Evolutionary conservation across 345 rosid genomes (phyloP).

Genomic region (Nasturtium officinale): DNA sequence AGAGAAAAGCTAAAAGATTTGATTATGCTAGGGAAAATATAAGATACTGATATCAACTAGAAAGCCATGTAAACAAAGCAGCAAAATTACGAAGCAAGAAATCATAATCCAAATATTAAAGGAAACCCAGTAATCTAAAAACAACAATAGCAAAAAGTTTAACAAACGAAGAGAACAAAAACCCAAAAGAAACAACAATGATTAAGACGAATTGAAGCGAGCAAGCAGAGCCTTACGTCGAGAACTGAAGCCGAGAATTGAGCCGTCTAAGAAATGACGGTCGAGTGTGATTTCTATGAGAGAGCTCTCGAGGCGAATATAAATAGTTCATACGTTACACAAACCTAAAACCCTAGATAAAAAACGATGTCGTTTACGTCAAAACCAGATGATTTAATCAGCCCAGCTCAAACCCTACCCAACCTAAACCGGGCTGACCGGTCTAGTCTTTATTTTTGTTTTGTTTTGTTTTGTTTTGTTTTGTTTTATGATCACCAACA

Average conservation of each 20-base stretch:
- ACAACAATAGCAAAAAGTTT: not conserved
- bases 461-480: no score
- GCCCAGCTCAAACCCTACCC: not conserved
- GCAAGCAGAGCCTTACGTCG: conserved; percentile 25
- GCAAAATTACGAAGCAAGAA: not conserved
- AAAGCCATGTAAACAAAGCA: not conserved
- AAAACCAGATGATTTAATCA: not conserved
- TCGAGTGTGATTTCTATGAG: not conserved
- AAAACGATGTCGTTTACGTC: not conserved
- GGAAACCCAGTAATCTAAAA: not conserved
- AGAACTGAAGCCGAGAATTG: conserved; percentile 4
- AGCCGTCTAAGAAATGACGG: conserved; percentile 41
- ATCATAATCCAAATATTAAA: not conserved
- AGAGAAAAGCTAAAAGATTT: not conserved
- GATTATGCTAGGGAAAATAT: no score
- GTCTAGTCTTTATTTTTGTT: not conserved
- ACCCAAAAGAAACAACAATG: not conserved
- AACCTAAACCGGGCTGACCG: not conserved
- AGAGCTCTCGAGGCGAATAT: not conserved
- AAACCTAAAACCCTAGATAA: conserved; percentile 12
- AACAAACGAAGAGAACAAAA: not conserved
- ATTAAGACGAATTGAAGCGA: not conserved
- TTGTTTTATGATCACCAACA: not conserved
- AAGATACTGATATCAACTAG: not conserved
- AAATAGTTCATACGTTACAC: not conserved